Base-by-base conservation (phyloP, 1,139 yeast species). In the Blastobotrys aristatus region DNA sequence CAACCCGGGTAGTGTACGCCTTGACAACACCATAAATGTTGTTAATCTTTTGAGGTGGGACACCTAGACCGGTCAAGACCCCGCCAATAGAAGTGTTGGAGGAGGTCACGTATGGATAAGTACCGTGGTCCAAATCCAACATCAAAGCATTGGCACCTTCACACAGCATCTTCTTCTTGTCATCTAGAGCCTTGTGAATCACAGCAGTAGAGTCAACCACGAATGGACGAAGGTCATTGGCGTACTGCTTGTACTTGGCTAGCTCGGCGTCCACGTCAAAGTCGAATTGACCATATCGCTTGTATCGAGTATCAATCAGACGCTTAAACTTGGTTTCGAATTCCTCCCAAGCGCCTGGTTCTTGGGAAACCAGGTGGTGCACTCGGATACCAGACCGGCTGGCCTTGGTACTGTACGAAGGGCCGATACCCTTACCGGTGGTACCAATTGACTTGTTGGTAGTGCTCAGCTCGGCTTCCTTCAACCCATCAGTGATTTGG, bases 111-210 rank as follows among this genome's bases (percentile, higher is more conserved):
- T 82, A 92, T 43, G 99, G 99, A 66, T 90, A 92, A 53, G 99
- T 92, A 71, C 99, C 99, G 63, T 87, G 92, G 68, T 92, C 99
- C 58, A 92, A 79, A 70, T 92, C 99, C 67, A 92, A 80, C 97
- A 92, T 89, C 60, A 92, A 76, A 38, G 99, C 99, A 63, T 94
- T 92, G 54, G 99, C 99, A 67, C 99, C 98, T 74, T 92, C 99
- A 50, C 94, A 84, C 58, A 92, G 75, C 53, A 92, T 86, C 69
- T 84, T 86, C 75, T 92, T 90, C 61, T 89, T 84, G 40, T 73
- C 74, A 48, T 72, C 74, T 49, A 94, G 69, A 10, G 97, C 95
- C 56, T 78, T 75, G 73, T 92, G 96, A 77, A 92, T 87, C 70
- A 87, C 92, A 35, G 79, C 81, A 48, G 92, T 85, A 8, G 96